phyloP scores from a whole-genome alignment of 768 basidiomycete species.

The Porpolomopsis calyptriformis region DNA sequence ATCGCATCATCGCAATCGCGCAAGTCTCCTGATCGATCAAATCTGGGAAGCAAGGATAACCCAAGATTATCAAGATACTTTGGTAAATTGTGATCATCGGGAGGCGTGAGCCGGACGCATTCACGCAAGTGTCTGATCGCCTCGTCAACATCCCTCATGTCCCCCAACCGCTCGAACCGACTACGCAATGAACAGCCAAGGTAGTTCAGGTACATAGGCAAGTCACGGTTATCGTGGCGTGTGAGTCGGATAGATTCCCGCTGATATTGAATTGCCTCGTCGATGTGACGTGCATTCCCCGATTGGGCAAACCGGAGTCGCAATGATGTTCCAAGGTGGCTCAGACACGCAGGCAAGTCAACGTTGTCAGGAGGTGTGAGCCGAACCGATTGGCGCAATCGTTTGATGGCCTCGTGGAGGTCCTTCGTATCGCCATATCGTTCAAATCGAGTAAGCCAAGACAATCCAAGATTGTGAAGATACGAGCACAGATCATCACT shows the following conservation, averaged over 20 bases:
- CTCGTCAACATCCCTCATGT: conserved; percentile 7
- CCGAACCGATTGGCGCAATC: not conserved
- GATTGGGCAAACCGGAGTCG: not conserved
- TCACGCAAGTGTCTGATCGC: conserved; percentile 8
- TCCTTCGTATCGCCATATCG: conserved; percentile 1
- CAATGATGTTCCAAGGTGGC: conserved; percentile 14
- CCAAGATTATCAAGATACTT: conserved; percentile 8
- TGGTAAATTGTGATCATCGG: conserved; percentile 11
- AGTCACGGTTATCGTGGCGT: conserved; percentile 4
- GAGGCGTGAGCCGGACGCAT: conserved; percentile 12
- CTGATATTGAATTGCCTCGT: conserved; percentile 9
- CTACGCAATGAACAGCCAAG: conserved; percentile 9
- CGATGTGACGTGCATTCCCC: conserved; percentile 5
- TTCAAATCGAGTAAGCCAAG: not conserved
- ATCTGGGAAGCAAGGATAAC: conserved; percentile 10
- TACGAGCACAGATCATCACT: not conserved
- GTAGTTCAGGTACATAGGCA: conserved; percentile 3
- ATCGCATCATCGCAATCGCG: conserved; percentile 16
- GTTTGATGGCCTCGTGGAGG: not conserved
- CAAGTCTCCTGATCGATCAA: conserved; percentile 10
- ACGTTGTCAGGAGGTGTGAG: conserved; percentile 9
- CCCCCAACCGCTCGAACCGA: conserved; percentile 9
- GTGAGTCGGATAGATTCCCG: conserved; percentile 8
- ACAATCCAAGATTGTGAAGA: not conserved
- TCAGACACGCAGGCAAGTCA: conserved; percentile 6